Evolutionary conservation across 1,284 basidiomycete genomes (phyloP).

Genomic region (Papiliotrema fonsecae): DNA sequence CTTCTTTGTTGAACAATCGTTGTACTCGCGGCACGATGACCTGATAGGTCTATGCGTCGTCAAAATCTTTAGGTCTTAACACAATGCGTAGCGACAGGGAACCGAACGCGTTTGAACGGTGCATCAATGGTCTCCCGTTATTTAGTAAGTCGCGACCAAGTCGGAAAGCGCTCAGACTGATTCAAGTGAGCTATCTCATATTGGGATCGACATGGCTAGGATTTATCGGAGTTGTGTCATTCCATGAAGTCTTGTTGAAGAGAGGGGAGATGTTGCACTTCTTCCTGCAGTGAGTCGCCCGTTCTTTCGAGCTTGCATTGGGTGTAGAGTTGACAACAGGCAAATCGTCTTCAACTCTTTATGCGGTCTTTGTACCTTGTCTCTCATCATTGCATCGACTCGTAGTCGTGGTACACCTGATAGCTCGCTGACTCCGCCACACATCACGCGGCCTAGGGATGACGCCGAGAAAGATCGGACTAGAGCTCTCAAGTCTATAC

Average conservation of each 20-base stretch:
- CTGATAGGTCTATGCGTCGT: too few relatives aligned
- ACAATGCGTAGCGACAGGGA: too few relatives aligned
- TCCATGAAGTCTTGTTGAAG: background rate
- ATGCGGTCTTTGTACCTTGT: background rate
- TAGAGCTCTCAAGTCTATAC: too few relatives aligned
- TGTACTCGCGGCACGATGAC: too few relatives aligned
- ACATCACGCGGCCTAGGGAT: background rate
- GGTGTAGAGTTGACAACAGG: background rate
- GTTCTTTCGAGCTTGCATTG: background rate
- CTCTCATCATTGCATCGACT: background rate
- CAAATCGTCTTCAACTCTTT: background rate
- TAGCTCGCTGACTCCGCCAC: background rate
- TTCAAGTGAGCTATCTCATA: background rate
- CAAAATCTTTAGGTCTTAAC: too few relatives aligned
- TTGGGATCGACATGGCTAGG: background rate
- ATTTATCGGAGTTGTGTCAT: background rate
- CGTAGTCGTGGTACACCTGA: background rate
- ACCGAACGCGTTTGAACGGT: background rate
- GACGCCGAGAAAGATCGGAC: too few relatives aligned
- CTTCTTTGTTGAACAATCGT: too few relatives aligned
- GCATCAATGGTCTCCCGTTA: background rate
- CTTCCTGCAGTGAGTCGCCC: slow-evolving; percentile 2
- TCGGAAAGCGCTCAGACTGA: background rate
- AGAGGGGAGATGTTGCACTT: background rate
- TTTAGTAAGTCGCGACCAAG: background rate